Base-by-base conservation (phyloP, 1,139 yeast genomes). In the Hanseniaspora gamundiae region DNA sequence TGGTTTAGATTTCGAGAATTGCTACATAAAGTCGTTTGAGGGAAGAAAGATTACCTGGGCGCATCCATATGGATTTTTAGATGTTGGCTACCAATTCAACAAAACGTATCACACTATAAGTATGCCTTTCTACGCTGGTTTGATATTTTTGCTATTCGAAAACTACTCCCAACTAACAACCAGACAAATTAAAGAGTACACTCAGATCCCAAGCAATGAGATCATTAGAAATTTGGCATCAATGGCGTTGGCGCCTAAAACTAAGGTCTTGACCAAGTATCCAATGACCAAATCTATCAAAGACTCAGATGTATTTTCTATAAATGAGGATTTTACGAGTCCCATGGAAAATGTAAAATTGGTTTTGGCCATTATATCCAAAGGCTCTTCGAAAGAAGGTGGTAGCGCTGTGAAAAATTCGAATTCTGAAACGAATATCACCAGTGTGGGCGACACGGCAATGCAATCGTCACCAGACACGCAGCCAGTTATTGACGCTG, bases 11-110 rank as follows among this genome's bases (percentile, higher is more conserved):
- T 77, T 66, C 60, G 77, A 65, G 45, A 56, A 58, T 7, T 74
- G 66, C 64, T 87, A 81, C 49, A 68, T 71, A 13, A 70, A 75
- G 39, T 70, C 76, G 45, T 86, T 84, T 57, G 77, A 71, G 48
- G 93, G 93, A 42, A 74, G 95, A 55, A 73, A 76, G 28, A 65
- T 91, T 44, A 74, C 69, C 39, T 91, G 96, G 96, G 80, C 87
- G 40, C 86, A 88, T 21, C 79, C 80, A 52, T 74, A 80, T 56
- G 94, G 95, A 1, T 76, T 86, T 2, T 78, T 83, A 50, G 96
- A 87, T 53, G 71, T 93, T 46, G 68, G 80, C 43, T 74, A 78
- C 51, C 69, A 79, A 28, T 80, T 77, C 51, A 79, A 80, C 7
- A 72, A 76, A 38, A 72, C 77, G 42, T 75, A 83, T 1, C 88